Evolutionary conservation across 148 eudicot genomes (phyloP).

Genomic region (Spergularia marina): DNA sequence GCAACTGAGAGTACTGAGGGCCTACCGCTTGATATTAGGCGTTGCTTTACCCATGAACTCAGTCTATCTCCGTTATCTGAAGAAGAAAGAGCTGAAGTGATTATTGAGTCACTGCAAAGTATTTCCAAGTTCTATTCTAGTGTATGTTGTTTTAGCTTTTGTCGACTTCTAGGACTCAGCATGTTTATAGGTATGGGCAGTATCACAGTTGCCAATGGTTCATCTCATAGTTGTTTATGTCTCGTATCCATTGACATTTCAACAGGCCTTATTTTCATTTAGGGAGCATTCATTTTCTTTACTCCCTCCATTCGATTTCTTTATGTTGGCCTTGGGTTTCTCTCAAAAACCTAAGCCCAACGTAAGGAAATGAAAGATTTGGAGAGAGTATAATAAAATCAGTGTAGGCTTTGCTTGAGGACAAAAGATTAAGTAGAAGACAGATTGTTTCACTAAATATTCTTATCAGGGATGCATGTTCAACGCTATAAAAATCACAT

Average conservation of each 20-base stretch:
- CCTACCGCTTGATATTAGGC: constrained; percentile 77
- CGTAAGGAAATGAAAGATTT: background rate
- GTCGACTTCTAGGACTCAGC: background rate
- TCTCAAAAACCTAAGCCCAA: background rate
- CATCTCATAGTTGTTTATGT: constrained; percentile 9
- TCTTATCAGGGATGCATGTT: background rate
- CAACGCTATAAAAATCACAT: background rate
- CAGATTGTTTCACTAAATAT: background rate
- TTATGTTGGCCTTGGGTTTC: no score
- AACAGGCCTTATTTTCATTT: background rate
- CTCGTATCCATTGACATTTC: background rate
- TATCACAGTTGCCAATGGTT: background rate
- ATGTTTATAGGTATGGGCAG: background rate
- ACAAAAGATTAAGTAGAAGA: background rate
- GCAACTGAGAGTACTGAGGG: constrained; percentile 85
- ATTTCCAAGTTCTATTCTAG: constrained; percentile 50
- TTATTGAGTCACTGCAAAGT: constrained; percentile 57
- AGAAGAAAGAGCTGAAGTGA: constrained; percentile 77
- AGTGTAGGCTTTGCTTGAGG: background rate
- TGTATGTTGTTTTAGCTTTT: constrained; percentile 44
- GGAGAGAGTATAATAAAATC: background rate
- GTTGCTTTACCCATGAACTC: constrained; percentile 95
- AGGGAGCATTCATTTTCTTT: background rate
- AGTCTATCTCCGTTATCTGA: constrained; percentile 75
- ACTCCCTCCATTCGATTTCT: no score